Conservation (phyloP, 106 monocot genomes). For the Allium sativum region DNA sequence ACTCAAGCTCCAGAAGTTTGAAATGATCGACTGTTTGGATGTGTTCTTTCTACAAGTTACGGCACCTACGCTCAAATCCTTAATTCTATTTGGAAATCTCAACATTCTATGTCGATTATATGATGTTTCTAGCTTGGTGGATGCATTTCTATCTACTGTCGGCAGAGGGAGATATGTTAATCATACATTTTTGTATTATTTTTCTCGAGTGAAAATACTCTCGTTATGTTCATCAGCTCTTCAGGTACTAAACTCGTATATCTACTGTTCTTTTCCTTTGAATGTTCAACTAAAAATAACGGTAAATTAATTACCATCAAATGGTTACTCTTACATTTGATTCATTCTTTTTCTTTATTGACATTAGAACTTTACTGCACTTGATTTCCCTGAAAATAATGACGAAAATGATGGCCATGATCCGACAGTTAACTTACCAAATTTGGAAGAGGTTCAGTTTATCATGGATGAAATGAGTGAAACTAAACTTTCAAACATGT, state of each 20-base stretch:
- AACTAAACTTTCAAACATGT: slow-evolving; percentile 19
- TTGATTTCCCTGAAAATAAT: too few relatives aligned
- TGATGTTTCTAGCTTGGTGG: too few relatives aligned
- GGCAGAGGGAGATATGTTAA: too few relatives aligned
- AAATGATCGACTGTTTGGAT: background rate
- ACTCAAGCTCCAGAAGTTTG: background rate
- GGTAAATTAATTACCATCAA: background rate
- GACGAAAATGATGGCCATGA: too few relatives aligned
- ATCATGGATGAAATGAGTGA: slow-evolving; percentile 7
- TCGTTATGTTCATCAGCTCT: too few relatives aligned
- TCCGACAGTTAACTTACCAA: background rate
- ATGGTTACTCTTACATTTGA: slow-evolving; percentile 5
- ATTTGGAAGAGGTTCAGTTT: slow-evolving; percentile 38
- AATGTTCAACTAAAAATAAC: too few relatives aligned
- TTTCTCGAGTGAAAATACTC: too few relatives aligned
- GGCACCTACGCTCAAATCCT: slow-evolving; percentile 23
- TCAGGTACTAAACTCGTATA: too few relatives aligned
- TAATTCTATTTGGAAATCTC: slow-evolving; percentile 10
- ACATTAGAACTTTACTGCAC: slow-evolving; percentile 6
- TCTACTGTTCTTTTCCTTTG: too few relatives aligned
- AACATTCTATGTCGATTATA: slow-evolving; percentile 19
- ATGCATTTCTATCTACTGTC: too few relatives aligned
- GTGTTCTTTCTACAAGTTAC: background rate
- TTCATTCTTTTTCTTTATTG: background rate
- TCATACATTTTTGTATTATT: too few relatives aligned